These are phyloP conservation scores for Neophaeococcomyces mojaviensis DNA, from an alignment of 2,329 filamentous ascomycete species.

Conservation along the genomic window DNA sequence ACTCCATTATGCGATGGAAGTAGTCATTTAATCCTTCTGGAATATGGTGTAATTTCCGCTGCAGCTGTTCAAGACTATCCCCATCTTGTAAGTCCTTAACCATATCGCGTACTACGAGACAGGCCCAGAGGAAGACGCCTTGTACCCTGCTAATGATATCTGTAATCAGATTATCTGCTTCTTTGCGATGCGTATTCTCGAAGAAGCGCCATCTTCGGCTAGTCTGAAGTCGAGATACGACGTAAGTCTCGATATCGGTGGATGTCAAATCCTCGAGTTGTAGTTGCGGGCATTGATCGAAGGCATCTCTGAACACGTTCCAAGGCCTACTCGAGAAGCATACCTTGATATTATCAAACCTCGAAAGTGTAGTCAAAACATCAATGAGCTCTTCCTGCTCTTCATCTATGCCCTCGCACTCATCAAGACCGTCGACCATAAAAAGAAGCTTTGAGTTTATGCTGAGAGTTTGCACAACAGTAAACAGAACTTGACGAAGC, in stretches of 20 bases:
- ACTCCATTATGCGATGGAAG: conserved; percentile 11
- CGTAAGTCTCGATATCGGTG: conserved; percentile 8
- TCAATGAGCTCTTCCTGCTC: conserved; percentile 8
- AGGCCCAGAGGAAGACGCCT: conserved; percentile 42
- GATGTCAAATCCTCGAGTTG: conserved; percentile 11
- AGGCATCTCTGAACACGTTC: conserved; percentile 12
- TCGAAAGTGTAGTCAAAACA: conserved; percentile 1
- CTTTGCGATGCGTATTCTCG: background rate
- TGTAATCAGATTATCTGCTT: background rate
- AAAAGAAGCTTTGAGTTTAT: background rate
- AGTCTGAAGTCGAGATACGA: background rate
- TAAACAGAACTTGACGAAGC: background rate
- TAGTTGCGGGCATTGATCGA: conserved; percentile 8
- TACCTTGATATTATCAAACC: conserved; percentile 2
- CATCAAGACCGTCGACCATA: conserved; percentile 10
- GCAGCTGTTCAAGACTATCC: conserved; percentile 2
- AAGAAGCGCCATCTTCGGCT: background rate
- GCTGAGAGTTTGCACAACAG: background rate
- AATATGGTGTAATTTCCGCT: conserved; percentile 4
- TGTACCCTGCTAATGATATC: conserved; percentile 31
- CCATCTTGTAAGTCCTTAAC: conserved; percentile 9
- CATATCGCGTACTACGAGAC: conserved; percentile 39
- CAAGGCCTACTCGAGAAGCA: conserved; percentile 11
- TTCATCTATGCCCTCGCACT: conserved; percentile 4
- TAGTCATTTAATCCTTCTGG: conserved; percentile 12